A percentile compares a stretch with the other conserved stretches of the same genome.
Conservation (phyloP, 441 rosid species). For the Adansonia rubrostipa region DNA sequence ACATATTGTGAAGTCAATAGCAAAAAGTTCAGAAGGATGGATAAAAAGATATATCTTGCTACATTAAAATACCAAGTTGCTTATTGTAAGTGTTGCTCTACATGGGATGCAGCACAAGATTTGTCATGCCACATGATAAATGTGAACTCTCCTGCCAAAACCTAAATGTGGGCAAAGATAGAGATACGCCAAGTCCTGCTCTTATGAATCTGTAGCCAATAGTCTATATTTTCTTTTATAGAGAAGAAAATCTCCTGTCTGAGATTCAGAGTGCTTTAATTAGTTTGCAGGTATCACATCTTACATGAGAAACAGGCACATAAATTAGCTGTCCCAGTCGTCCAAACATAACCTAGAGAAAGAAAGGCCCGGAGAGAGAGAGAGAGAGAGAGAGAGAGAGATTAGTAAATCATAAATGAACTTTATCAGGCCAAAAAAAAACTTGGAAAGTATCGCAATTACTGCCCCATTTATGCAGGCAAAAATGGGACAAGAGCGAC, state of each 20-base stretch:
- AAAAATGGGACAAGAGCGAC: slow-evolving; percentile 6
- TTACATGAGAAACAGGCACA: slow-evolving; percentile 76
- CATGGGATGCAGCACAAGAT: background rate
- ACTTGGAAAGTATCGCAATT: background rate
- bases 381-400: background rate
- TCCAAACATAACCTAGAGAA: slow-evolving; percentile 67
- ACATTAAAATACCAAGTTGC: background rate
- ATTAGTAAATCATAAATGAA: slow-evolving; percentile 31
- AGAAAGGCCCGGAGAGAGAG: background rate
- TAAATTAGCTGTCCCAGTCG: slow-evolving; percentile 68
- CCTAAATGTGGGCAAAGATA: background rate
- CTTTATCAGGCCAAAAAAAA: background rate
- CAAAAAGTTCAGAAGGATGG: background rate
- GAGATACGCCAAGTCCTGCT: background rate
- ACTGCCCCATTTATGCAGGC: background rate
- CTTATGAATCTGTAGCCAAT: background rate
- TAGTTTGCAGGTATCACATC: slow-evolving; percentile 30
- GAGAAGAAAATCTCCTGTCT: slow-evolving; percentile 15
- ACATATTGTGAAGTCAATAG: background rate
- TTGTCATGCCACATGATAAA: background rate
- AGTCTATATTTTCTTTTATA: background rate
- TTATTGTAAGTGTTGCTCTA: background rate
- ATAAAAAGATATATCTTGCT: background rate
- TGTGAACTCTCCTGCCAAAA: background rate
- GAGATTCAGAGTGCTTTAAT: slow-evolving; percentile 20